Evolutionary conservation across 164 flowering plant genomes (phyloP).

Genomic region (Malania oleifera): DNA sequence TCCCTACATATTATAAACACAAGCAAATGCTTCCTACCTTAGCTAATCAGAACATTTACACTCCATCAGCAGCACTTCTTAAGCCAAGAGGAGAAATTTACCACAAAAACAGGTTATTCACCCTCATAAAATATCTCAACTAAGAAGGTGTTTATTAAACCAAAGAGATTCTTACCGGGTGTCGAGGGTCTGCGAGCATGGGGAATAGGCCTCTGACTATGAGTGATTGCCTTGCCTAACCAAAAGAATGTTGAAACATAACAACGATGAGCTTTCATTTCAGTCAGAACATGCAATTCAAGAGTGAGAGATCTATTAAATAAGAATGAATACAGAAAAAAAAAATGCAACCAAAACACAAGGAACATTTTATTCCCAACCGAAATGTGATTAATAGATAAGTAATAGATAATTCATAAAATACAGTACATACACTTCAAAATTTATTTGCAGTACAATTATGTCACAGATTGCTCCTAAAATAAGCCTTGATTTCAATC

Average conservation of each 20-base stretch:
- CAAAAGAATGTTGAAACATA: constrained; percentile 2
- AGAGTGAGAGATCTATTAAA: background rate
- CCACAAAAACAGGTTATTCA: too few species aligned
- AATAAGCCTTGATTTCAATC: background rate
- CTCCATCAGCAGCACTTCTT: too few species aligned
- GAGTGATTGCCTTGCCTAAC: constrained; percentile 68
- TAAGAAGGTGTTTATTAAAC: background rate
- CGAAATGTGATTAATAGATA: too few species aligned
- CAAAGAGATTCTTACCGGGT: constrained; percentile 34
- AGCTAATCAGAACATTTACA: too few species aligned
- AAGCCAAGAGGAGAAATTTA: too few species aligned
- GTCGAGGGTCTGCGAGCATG: constrained; percentile 69
- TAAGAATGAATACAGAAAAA: too few species aligned
- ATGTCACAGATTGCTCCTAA: too few species aligned
- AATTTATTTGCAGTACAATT: too few species aligned
- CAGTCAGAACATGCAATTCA: background rate
- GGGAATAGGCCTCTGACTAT: constrained; percentile 66
- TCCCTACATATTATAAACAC: too few species aligned
- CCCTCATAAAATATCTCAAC: background rate
- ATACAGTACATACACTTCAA: background rate
- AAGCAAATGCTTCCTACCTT: too few species aligned
- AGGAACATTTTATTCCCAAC: background rate
- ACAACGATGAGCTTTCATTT: background rate
- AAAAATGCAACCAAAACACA: too few species aligned
- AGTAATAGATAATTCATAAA: too few species aligned